Conservation (phyloP, 2,329 filamentous ascomycete species). For the Monosporascus sp. region DNA sequence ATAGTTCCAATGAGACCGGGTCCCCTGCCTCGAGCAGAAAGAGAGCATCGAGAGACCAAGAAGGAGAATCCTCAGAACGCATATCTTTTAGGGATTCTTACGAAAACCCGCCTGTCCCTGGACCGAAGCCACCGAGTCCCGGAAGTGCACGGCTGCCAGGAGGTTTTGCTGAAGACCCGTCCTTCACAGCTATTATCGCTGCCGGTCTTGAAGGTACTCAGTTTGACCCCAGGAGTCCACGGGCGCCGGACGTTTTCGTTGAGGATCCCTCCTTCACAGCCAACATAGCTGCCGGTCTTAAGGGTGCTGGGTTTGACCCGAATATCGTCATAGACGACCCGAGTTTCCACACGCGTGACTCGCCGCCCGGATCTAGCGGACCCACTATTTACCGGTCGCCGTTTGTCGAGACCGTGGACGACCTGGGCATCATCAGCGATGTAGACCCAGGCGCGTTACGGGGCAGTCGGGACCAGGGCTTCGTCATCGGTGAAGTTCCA, state of each 20-base stretch:
- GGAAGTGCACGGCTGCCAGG: constrained; percentile 53
- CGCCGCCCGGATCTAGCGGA: constrained; percentile 56
- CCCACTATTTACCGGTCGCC: constrained; percentile 42
- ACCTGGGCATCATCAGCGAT: constrained; percentile 34
- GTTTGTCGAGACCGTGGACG: constrained; percentile 42
- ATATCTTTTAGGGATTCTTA: constrained; percentile 35
- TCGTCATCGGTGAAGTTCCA: constrained; percentile 41
- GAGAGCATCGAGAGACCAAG: constrained; percentile 13
- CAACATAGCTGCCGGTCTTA: constrained; percentile 58
- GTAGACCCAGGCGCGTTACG: background rate
- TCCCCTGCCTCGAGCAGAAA: constrained; percentile 5
- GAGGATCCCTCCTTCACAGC: constrained; percentile 65
- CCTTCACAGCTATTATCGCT: constrained; percentile 64
- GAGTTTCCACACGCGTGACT: constrained; percentile 56
- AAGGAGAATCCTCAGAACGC: constrained; percentile 21
- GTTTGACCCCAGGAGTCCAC: constrained; percentile 32
- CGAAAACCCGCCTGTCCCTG: constrained; percentile 45
- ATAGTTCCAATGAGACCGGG: constrained; percentile 9
- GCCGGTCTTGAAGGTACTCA: constrained; percentile 57
- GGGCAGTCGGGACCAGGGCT: constrained; percentile 32
- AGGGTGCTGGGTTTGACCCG: constrained; percentile 63
- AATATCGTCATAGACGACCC: constrained; percentile 65
- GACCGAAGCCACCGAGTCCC: constrained; percentile 51
- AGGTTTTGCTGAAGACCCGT: constrained; percentile 60
- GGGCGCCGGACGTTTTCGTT: constrained; percentile 61